Evolutionary conservation across 2,329 filamentous ascomycete genomes (phyloP), one percentile per base, ranked within the genome.

Genomic region (Aspergillus sp.): DNA sequence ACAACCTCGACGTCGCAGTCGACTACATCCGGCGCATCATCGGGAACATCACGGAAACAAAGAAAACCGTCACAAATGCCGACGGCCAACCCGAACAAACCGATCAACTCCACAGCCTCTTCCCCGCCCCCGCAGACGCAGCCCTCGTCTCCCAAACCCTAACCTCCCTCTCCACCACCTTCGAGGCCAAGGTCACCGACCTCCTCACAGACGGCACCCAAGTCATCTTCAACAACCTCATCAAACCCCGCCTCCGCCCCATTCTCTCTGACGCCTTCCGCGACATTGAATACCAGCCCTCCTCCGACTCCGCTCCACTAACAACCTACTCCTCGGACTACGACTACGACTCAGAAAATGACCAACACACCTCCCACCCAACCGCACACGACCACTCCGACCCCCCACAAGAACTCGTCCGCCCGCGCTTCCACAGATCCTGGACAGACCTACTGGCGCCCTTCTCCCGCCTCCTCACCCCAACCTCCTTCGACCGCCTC

Each of bases 21-120:
- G 92, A 97, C 72, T 99, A 99, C 77, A 86, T 97, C 54, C 86
- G 87, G 17, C 90, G 94, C 58, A 97, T 99, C 68, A 89, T 98
- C 49, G 84, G 85, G 34, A 84, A 87, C 38, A 87, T 90, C 52
- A 81, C 93, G 28, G 82, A 77, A 54, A 65, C 69, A 3, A 74
- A 71, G 51, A 68, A 71, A 50, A 58, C 67, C 7, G 54, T 67
- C 43, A 45, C 66, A 3, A 34, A 57, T 9, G 59, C 66, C 13
- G 62, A 66, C 19, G 63, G 63, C 48, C 60, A 71, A 46, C 56
- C 68, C 1, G 62, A 69, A 49, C 69, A 74, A 50, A 69, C 69
- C 13, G 61, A 70, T 13, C 71, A 71, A 43, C 79, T 93, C 2
- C 80, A 80, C 41, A 84, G 89, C 53, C 83, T 89, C 1, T 98